phyloP scores from a whole-genome alignment of 2,329 filamentous ascomycete genomes.

The Fusarium camptoceras region DNA sequence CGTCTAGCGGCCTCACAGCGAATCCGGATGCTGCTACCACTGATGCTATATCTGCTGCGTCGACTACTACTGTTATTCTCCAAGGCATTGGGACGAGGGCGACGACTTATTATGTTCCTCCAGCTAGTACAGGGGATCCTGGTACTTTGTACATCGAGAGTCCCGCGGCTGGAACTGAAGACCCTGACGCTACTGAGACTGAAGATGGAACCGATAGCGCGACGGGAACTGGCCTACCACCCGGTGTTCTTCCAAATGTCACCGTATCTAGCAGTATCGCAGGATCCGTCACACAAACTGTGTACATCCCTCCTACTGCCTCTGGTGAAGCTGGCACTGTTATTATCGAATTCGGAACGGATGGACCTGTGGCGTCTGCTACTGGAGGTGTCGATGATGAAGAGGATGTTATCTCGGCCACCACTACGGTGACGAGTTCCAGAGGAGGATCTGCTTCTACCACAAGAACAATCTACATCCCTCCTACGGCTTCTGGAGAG shows the following conservation, averaged over 20 bases:
- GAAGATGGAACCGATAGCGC: neutral
- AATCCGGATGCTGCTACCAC: neutral
- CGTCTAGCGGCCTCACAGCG: neutral
- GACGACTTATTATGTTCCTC: constrained; percentile 7
- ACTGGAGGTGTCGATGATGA: neutral
- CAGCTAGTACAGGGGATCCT: neutral
- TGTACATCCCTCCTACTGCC: constrained; percentile 8
- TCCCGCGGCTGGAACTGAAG: neutral
- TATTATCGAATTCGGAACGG: constrained; percentile 2
- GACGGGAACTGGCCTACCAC: neutral
- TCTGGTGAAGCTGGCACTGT: constrained; percentile 10
- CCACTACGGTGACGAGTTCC: neutral
- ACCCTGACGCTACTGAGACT: neutral
- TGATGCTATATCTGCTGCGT: neutral
- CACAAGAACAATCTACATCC: neutral
- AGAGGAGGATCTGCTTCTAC: no score
- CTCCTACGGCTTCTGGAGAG: neutral
- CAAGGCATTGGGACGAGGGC: neutral
- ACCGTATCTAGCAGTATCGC: neutral
- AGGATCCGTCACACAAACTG: neutral
- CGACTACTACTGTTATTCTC: neutral
- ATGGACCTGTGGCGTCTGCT: neutral
- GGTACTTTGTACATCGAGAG: constrained; percentile 12
- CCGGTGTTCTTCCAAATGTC: neutral
- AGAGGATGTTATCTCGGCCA: neutral